These are phyloP conservation scores for Bipolaris bicolor DNA, from an alignment of 2,329 filamentous ascomycete genomes.

Conservation along the genomic window DNA sequence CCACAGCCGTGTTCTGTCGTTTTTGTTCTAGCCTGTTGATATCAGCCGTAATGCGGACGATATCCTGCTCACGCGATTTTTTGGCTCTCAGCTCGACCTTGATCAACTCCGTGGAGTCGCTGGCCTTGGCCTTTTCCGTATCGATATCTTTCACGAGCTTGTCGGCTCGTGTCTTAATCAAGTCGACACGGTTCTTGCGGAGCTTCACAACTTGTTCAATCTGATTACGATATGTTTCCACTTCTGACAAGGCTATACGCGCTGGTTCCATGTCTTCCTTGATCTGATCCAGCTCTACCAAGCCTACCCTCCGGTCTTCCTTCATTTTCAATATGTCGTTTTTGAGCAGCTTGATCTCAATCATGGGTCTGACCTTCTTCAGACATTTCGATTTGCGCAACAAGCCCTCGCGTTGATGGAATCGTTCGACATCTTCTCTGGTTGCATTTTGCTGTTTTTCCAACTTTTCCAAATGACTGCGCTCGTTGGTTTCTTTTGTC, in stretches of 20 bases:
- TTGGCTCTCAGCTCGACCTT: constrained; percentile 52
- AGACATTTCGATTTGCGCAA: constrained; percentile 68
- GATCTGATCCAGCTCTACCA: constrained; percentile 64
- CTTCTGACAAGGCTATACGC: constrained; percentile 70
- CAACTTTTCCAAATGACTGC: constrained; percentile 68
- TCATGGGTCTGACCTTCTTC: constrained; percentile 68
- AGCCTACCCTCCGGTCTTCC: constrained; percentile 60
- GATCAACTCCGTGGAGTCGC: constrained; percentile 52
- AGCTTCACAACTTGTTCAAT: constrained; percentile 63
- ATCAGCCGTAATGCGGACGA: constrained; percentile 48
- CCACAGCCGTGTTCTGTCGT: constrained; percentile 65
- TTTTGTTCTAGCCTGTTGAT: constrained; percentile 70
- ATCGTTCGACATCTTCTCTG: constrained; percentile 80
- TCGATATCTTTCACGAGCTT: constrained; percentile 46
- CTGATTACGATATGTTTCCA: constrained; percentile 68
- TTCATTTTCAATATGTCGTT: constrained; percentile 60
- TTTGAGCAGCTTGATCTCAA: constrained; percentile 66
- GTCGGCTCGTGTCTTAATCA: constrained; percentile 61
- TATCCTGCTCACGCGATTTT: constrained; percentile 44
- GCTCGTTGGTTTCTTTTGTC: constrained; percentile 62
- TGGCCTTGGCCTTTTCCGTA: constrained; percentile 46
- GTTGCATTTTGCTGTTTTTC: constrained; percentile 76
- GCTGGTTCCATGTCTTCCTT: constrained; percentile 70
- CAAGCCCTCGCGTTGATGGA: constrained; percentile 75
- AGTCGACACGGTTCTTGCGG: constrained; percentile 61